These are phyloP conservation scores for Nyctanthes arbortristis DNA, from an alignment of 257 asterid genomes.

Conservation along the genomic window DNA sequence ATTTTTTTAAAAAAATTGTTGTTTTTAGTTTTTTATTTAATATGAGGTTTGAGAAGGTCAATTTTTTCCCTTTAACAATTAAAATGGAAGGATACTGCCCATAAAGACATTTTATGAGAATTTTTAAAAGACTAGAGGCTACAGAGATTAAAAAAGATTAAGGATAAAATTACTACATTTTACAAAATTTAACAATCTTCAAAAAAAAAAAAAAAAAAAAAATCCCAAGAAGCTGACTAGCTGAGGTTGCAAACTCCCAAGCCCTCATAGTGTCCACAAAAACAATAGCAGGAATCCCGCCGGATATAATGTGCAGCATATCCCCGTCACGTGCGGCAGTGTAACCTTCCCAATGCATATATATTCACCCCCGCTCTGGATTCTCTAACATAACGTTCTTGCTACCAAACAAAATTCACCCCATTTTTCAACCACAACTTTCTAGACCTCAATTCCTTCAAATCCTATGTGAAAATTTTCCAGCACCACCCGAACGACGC, in stretches of 20 bases:
- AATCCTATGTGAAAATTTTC: not conserved
- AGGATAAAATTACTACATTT: too few relatives aligned
- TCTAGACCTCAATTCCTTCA: not conserved
- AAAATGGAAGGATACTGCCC: too few relatives aligned
- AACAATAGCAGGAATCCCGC: constrained; percentile 41
- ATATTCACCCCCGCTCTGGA: too few relatives aligned
- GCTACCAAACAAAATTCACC: not conserved
- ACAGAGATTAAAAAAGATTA: too few relatives aligned
- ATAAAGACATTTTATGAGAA: too few relatives aligned
- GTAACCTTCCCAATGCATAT: not conserved
- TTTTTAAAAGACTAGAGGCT: too few relatives aligned
- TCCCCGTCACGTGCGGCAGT: constrained; percentile 38
- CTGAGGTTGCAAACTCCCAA: constrained; percentile 8
- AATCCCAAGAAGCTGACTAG: not conserved
- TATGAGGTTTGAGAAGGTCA: too few relatives aligned
- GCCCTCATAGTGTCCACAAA: not conserved
- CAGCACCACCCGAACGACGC: not conserved
- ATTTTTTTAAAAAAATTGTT: too few relatives aligned
- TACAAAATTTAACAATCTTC: too few relatives aligned
- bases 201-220: too few relatives aligned
- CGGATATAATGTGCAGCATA: constrained; percentile 31
- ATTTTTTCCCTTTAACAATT: too few relatives aligned
- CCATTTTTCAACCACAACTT: not conserved
- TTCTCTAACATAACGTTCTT: not conserved
- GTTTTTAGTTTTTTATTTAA: too few relatives aligned